These are phyloP conservation scores for Chlamydomonas asymmetrica DNA, from an alignment of 139 green algal species.

Conservation along the genomic window DNA sequence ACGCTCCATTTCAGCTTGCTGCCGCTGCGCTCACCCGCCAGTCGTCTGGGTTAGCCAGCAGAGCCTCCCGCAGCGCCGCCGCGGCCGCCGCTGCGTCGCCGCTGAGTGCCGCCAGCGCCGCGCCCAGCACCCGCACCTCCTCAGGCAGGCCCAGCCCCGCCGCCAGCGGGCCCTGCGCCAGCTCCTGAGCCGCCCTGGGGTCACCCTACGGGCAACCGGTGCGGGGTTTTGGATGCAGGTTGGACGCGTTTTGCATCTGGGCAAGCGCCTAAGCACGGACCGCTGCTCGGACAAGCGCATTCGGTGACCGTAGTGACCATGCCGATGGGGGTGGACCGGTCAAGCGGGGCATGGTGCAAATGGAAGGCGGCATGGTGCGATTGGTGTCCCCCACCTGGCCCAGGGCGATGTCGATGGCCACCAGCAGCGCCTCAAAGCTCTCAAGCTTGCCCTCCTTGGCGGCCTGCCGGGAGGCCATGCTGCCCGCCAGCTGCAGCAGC, in stretches of 20 bases:
- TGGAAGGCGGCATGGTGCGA: too few species aligned
- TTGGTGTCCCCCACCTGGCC: slow-evolving; percentile 42
- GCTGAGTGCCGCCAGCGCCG: slow-evolving; percentile 34
- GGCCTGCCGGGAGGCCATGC: slow-evolving; percentile 54
- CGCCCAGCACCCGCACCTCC: slow-evolving; percentile 51
- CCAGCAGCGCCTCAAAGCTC: slow-evolving; percentile 60
- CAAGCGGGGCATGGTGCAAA: too few species aligned
- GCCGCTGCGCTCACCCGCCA: slow-evolving; percentile 44
- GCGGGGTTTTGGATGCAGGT: not conserved
- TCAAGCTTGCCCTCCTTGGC: slow-evolving; percentile 37
- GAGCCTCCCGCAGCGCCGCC: slow-evolving; percentile 29
- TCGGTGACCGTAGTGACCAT: too few species aligned
- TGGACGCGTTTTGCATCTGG: too few species aligned
- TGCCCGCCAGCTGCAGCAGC: slow-evolving; percentile 71
- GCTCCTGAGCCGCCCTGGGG: slow-evolving; percentile 44
- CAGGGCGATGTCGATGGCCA: slow-evolving; percentile 45
- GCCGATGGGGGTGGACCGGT: too few species aligned
- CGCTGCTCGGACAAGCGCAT: too few species aligned
- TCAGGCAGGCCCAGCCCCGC: slow-evolving; percentile 33
- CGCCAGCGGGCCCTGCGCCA: slow-evolving; percentile 19
- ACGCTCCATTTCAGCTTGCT: not conserved
- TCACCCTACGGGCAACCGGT: slow-evolving; percentile 15
- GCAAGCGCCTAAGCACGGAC: too few species aligned
- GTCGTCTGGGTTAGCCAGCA: slow-evolving; percentile 56
- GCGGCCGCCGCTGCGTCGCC: slow-evolving; percentile 49